Percentiles rank a stretch among this genome's conserved stretches.
Conservation (phyloP, 257 asterid genomes). For the Jacaranda mimosifolia region DNA sequence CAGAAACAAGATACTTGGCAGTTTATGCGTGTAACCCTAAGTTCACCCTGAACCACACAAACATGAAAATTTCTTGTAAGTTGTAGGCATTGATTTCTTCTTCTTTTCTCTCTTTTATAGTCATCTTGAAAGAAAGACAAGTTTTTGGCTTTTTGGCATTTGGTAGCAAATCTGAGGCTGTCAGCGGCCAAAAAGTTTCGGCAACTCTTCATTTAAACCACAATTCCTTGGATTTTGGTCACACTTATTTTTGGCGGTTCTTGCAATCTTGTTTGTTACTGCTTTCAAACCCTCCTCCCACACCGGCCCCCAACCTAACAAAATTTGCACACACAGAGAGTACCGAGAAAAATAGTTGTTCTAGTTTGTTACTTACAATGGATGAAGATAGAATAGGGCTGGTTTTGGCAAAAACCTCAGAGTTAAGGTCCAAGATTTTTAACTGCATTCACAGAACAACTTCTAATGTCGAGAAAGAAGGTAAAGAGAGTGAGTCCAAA, state of each 20-base stretch:
- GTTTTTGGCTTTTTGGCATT: conserved; percentile 26
- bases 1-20: no score
- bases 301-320: conserved; percentile 22
- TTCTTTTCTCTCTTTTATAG: background rate
- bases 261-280: conserved; percentile 26
- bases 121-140: conserved; percentile 24
- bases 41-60: conserved; percentile 21
- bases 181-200: conserved; percentile 25
- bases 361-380: conserved; percentile 29
- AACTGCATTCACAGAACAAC: conserved; percentile 50
- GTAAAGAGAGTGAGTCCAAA: conserved; percentile 30
- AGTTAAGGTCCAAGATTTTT: conserved; percentile 57
- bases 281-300: conserved; percentile 26
- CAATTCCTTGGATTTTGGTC: conserved; percentile 44
- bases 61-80: background rate
- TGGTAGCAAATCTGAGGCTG: conserved; percentile 36
- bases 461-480: conserved; percentile 31
- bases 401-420: conserved; percentile 56
- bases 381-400: conserved; percentile 59
- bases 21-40: conserved; percentile 9
- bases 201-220: conserved; percentile 42
- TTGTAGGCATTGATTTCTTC: background rate
- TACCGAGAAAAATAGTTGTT: background rate
- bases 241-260: conserved; percentile 45
- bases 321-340: background rate